phyloP scores from a whole-genome alignment of 139 green algal genomes.

The Pleodorina starrii region DNA sequence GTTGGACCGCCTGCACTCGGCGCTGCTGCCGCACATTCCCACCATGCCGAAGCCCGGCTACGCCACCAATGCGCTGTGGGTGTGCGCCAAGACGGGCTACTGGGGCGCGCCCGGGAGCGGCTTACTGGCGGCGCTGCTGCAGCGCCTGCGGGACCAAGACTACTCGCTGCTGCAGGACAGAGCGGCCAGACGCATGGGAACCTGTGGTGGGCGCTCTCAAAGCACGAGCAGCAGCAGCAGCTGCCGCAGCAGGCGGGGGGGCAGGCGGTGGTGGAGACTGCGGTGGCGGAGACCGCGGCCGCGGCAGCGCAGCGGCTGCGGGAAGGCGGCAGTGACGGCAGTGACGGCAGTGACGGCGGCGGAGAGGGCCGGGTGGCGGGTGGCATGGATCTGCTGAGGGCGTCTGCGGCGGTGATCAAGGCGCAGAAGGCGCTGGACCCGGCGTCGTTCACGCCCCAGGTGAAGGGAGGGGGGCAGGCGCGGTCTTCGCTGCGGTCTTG shows the following conservation, averaged over 20 bases:
- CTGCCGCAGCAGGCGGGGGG: neutral
- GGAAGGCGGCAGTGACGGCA: too few species aligned
- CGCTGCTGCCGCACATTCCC: neutral
- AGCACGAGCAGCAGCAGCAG: neutral
- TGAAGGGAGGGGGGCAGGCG: neutral
- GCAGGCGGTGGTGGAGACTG: neutral
- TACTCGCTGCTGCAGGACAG: neutral
- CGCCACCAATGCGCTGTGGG: constrained; percentile 29
- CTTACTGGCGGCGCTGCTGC: neutral
- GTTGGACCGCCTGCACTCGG: neutral
- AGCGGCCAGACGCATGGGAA: neutral
- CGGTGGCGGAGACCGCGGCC: neutral
- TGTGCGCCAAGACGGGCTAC: constrained; percentile 20
- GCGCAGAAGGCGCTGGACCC: neutral
- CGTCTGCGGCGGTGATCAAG: neutral
- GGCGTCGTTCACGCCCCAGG: neutral
- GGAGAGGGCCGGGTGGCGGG: neutral
- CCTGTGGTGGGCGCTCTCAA: constrained; percentile 36
- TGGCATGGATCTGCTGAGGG: neutral
- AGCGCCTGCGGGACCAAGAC: neutral
- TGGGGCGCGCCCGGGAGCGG: neutral
- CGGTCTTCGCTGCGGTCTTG: too few species aligned
- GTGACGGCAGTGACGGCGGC: too few species aligned
- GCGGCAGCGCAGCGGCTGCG: too few species aligned
- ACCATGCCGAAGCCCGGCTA: neutral